Conservation (phyloP, 2,329 filamentous ascomycete species). For the Xylaria sp. region DNA sequence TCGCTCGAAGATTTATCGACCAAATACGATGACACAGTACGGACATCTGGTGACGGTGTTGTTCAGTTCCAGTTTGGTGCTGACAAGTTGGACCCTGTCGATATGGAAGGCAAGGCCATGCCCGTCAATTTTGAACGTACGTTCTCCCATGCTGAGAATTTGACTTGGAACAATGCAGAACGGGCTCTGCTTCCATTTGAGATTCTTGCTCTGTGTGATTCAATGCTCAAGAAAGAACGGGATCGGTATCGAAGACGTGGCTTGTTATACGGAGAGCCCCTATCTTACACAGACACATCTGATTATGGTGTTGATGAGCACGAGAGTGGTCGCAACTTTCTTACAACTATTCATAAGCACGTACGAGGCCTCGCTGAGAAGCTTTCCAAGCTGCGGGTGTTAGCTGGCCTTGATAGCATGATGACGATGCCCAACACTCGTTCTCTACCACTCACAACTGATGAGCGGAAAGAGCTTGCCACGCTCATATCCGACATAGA, state of each 20-base stretch:
- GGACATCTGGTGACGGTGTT: slow-evolving; percentile 80
- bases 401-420: slow-evolving; percentile 45
- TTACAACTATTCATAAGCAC: slow-evolving; percentile 71
- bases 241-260: slow-evolving; percentile 56
- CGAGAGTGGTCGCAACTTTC: slow-evolving; percentile 77
- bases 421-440: slow-evolving; percentile 25
- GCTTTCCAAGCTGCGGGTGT: slow-evolving; percentile 49
- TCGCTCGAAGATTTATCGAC: slow-evolving; percentile 91
- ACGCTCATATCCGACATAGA: slow-evolving; percentile 15
- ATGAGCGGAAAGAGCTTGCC: slow-evolving; percentile 8
- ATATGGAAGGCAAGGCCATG: slow-evolving; percentile 92
- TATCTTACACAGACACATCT: slow-evolving; percentile 65
- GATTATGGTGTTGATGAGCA: slow-evolving; percentile 68
- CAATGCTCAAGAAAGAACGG: slow-evolving; percentile 63
- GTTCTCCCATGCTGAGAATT: slow-evolving; percentile 71
- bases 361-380: slow-evolving; percentile 58
- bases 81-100: slow-evolving; percentile 89
- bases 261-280: slow-evolving; percentile 54
- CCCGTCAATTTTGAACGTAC: slow-evolving; percentile 91
- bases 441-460: slow-evolving; percentile 8
- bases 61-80: slow-evolving; percentile 98
- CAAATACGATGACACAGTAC: slow-evolving; percentile 89
- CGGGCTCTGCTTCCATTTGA: slow-evolving; percentile 67
- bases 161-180: slow-evolving; percentile 76
- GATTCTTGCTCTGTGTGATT: slow-evolving; percentile 62